A percentile compares a stretch with the other conserved stretches of the same genome.
These are phyloP conservation scores for Rhododendron ferrugineum DNA, from an alignment of 148 eudicot species.

Conservation along the genomic window DNA sequence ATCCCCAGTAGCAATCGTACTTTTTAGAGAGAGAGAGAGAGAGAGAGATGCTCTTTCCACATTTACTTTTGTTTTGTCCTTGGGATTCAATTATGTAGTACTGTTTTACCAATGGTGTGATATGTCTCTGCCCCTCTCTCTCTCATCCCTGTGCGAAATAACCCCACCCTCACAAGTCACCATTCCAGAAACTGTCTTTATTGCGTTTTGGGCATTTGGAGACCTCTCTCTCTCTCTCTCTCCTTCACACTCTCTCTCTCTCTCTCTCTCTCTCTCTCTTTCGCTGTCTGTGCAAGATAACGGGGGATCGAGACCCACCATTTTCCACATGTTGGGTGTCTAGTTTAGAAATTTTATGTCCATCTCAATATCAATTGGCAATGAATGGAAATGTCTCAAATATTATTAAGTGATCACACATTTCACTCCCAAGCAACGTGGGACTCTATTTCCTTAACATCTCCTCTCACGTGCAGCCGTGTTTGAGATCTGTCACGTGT, in stretches of 20 bases:
- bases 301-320: neutral
- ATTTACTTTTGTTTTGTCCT: neutral
- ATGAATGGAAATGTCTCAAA: too few relatives aligned
- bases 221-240: neutral
- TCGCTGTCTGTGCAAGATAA: neutral
- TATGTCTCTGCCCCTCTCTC: neutral
- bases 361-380: too few relatives aligned
- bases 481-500: too few relatives aligned
- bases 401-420: too few relatives aligned
- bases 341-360: too few relatives aligned
- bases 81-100: conserved; percentile 15
- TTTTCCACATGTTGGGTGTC: conserved; percentile 1
- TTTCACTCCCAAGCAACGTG: too few relatives aligned
- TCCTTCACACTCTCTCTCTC: neutral
- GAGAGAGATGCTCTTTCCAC: conserved; percentile 8
- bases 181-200: conserved; percentile 8
- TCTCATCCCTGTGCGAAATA: neutral
- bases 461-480: too few relatives aligned
- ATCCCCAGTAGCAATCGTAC: conserved; percentile 28
- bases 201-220: neutral
- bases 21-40: conserved; percentile 24
- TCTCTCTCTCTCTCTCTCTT: neutral
- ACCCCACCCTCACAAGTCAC: conserved; percentile 29
- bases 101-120: conserved; percentile 13
- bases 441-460: too few relatives aligned